Base-by-base conservation (phyloP, 1,139 yeast genomes). In the Debaryomycetaceae sp. region DNA sequence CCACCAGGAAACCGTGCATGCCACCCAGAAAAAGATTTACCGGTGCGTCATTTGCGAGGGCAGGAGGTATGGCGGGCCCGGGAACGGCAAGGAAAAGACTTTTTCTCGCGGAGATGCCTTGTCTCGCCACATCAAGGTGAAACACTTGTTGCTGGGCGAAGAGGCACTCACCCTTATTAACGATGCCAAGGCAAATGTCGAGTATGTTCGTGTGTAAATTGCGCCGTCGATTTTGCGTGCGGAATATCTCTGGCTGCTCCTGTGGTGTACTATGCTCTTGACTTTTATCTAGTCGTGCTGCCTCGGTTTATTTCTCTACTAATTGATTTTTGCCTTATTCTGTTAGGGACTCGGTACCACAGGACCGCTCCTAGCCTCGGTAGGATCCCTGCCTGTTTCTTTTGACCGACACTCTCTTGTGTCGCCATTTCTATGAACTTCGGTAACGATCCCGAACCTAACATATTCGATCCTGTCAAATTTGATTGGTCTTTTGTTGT, bases 111-210 rank as follows among this genome's bases (percentile, higher is more conserved):
- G 68, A 30, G 71, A 64, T 49, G 71, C 71, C 2, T 58, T 64
- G 38, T 61, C 68, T 1, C 53, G 71, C 37, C 71, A 64, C 39
- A 62, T 64, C 28, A 64, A 64, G 39, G 69, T 64, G 18, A 64
- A 64, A 41, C 71, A 64, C 44, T 64, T 62, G n/a, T 49, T 64
- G 33, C 56, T 53, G 21, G 71, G 71, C 13, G 46, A 58, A 33
- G 69, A 64, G 33, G 71, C 71, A 3, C 44, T 73, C 34, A 73
- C 73, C 31, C 73, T 81, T 27, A 76, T 80, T 40, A 76, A 77
- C 44, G 74, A 67, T 41, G 92, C 92, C 11, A 80, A 79, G 51
- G 80, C 72, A 40, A 73, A 80, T 47, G 85, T 79, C 30, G 90
- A 79, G 51, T 79, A 66, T 44, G 63, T 69, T 28, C 46, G 51